Percentiles rank a stretch among this genome's conserved stretches.
These are phyloP conservation scores for Davidsoniella australis DNA, from an alignment of 2,329 filamentous ascomycete species.

Conservation along the genomic window DNA sequence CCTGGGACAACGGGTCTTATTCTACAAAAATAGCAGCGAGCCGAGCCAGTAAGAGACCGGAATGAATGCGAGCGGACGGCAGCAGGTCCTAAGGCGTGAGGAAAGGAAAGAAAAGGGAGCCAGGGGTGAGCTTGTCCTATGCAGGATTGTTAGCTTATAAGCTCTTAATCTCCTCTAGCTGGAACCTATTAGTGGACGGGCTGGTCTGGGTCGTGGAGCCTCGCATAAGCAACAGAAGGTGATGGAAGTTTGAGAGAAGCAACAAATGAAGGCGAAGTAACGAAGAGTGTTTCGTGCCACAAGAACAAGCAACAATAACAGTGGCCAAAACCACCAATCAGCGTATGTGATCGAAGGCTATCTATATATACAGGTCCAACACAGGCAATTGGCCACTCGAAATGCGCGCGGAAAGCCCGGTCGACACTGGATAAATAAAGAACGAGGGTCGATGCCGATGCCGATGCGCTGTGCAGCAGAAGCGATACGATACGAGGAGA, in stretches of 20 bases:
- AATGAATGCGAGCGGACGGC: neutral
- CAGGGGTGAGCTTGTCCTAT: slow-evolving; percentile 3
- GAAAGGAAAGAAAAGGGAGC: neutral
- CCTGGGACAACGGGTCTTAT: too few relatives aligned
- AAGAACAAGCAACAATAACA: too few relatives aligned
- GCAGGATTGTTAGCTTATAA: slow-evolving; percentile 8
- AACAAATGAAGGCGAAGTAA: neutral
- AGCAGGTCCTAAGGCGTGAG: neutral
- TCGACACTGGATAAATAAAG: too few relatives aligned
- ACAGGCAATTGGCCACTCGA: too few relatives aligned
- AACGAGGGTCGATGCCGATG: too few relatives aligned
- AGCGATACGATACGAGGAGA: too few relatives aligned
- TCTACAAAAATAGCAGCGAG: neutral
- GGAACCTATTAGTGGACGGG: neutral
- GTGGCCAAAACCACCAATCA: too few relatives aligned
- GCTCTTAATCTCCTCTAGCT: slow-evolving; percentile 4
- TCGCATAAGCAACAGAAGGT: neutral
- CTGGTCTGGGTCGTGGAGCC: neutral
- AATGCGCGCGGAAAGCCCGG: too few relatives aligned
- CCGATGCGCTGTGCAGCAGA: too few relatives aligned
- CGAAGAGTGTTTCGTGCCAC: neutral
- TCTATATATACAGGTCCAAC: too few relatives aligned
- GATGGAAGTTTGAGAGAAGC: slow-evolving; percentile 1
- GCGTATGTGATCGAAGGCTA: too few relatives aligned
- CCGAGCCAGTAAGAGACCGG: neutral